These are phyloP conservation scores for Coccomyxa subellipsoidea DNA, from an alignment of 163 green algal genomes.

Conservation along the genomic window DNA sequence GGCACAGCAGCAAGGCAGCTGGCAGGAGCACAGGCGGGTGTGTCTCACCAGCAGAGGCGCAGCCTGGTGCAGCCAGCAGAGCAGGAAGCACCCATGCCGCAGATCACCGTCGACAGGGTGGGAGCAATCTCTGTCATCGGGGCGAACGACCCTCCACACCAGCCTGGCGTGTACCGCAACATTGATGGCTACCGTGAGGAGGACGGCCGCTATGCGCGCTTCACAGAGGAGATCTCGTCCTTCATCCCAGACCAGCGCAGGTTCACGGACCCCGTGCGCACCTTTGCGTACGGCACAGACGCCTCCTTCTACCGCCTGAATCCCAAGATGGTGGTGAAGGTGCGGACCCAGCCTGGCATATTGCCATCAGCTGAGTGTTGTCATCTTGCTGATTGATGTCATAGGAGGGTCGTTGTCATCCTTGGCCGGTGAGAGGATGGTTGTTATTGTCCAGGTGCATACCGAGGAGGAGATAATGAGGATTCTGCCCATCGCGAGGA, in stretches of 20 bases:
- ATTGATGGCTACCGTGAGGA: slow-evolving; percentile 78
- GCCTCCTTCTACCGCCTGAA: slow-evolving; percentile 91
- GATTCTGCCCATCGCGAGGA: slow-evolving; percentile 84
- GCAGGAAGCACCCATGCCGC: background rate
- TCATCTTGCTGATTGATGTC: too few species aligned
- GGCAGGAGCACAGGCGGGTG: background rate
- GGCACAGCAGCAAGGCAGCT: background rate
- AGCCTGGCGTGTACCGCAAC: slow-evolving; percentile 37
- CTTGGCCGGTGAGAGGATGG: background rate
- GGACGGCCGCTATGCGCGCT: slow-evolving; percentile 86
- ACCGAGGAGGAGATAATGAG: slow-evolving; percentile 81
- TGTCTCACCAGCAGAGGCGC: background rate
- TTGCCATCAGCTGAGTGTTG: too few species aligned
- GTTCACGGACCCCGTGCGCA: slow-evolving; percentile 86
- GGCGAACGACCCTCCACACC: slow-evolving; percentile 20
- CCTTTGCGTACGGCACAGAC: slow-evolving; percentile 90
- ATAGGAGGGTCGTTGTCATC: background rate
- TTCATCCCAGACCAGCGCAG: slow-evolving; percentile 77
- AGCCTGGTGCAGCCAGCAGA: slow-evolving; percentile 7
- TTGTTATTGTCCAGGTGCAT: slow-evolving; percentile 34
- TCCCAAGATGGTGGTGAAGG: slow-evolving; percentile 89
- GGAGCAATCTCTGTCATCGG: slow-evolving; percentile 41
- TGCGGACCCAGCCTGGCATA: background rate
- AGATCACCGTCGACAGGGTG: slow-evolving; percentile 24
- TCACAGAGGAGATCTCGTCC: slow-evolving; percentile 50